A percentile compares a stretch with the other conserved stretches of the same genome.
These are phyloP conservation scores for Auriscalpium microsporum DNA, from an alignment of 768 basidiomycete genomes.

Conservation along the genomic window DNA sequence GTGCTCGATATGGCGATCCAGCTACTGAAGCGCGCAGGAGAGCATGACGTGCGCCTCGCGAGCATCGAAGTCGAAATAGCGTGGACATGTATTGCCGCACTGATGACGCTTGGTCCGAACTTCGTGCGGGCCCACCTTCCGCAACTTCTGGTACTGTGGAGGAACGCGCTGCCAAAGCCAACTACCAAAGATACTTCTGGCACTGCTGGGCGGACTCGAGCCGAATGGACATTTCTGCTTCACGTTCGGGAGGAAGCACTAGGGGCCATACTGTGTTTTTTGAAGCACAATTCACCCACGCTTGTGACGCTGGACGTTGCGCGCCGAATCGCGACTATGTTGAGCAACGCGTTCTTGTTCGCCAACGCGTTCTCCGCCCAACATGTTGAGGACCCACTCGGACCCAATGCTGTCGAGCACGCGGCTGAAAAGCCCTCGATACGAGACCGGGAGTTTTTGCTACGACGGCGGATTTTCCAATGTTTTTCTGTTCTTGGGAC, in stretches of 20 bases:
- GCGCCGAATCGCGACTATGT: constrained; percentile 74
- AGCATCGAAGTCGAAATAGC: constrained; percentile 86
- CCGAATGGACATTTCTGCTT: constrained; percentile 88
- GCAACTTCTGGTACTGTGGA: constrained; percentile 91
- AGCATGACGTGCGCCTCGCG: constrained; percentile 80
- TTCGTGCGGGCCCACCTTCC: constrained; percentile 92
- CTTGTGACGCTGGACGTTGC: constrained; percentile 89
- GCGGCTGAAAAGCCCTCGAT: constrained; percentile 44
- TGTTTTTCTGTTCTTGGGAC: constrained; percentile 82
- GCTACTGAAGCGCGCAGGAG: constrained; percentile 83
- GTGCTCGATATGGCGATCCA: constrained; percentile 87
- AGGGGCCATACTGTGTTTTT: constrained; percentile 80
- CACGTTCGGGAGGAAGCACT: constrained; percentile 87
- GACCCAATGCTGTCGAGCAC: constrained; percentile 25
- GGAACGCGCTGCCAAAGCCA: constrained; percentile 93
- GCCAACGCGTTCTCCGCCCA: constrained; percentile 74
- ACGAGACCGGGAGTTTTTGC: constrained; percentile 71
- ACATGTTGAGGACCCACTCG: constrained; percentile 54
- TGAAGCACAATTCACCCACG: constrained; percentile 65
- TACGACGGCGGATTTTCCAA: constrained; percentile 80
- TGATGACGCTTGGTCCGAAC: constrained; percentile 89
- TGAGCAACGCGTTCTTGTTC: constrained; percentile 87
- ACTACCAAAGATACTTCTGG: constrained; percentile 73
- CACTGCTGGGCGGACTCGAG: constrained; percentile 50
- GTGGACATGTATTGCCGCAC: constrained; percentile 84